Evolutionary conservation across 352 stramenopile genomes (phyloP).

Genomic region (Pythium insidiosum): DNA sequence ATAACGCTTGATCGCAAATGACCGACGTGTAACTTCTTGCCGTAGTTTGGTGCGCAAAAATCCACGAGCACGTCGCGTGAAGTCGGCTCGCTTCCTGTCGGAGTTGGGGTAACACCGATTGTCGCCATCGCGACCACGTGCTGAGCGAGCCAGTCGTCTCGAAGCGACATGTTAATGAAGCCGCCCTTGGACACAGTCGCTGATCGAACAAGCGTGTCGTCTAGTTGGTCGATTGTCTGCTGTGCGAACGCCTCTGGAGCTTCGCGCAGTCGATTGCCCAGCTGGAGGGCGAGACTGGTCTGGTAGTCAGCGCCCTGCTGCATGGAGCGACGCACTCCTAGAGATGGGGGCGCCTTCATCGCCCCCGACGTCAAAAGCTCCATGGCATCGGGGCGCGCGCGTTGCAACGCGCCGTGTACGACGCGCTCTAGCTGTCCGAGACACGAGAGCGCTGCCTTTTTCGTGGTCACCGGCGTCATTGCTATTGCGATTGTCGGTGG

Average conservation of each 20-base stretch:
- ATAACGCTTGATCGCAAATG: slow-evolving; percentile 76
- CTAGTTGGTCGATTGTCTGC: slow-evolving; percentile 6
- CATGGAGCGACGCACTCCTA: slow-evolving; percentile 60
- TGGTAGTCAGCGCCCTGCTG: slow-evolving; percentile 69
- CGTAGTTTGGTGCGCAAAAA: slow-evolving; percentile 77
- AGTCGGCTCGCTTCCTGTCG: slow-evolving; percentile 26
- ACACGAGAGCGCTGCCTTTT: slow-evolving; percentile 33
- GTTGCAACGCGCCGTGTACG: slow-evolving; percentile 29
- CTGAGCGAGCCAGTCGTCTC: slow-evolving; percentile 62
- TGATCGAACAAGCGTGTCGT: slow-evolving; percentile 17
- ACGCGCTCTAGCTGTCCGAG: slow-evolving; percentile 35
- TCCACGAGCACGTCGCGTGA: too few species aligned
- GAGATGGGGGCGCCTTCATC: slow-evolving; percentile 23
- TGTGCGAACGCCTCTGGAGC: slow-evolving; percentile 33
- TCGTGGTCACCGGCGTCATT: not conserved
- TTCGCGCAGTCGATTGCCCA: slow-evolving; percentile 33
- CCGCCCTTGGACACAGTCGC: slow-evolving; percentile 55
- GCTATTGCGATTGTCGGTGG: not conserved
- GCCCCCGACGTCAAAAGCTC: slow-evolving; percentile 12
- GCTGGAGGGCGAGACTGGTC: slow-evolving; percentile 51
- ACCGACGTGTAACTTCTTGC: slow-evolving; percentile 81
- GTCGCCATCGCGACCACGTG: slow-evolving; percentile 58
- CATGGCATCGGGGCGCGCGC: slow-evolving; percentile 20
- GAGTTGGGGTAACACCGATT: slow-evolving; percentile 24
- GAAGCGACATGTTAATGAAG: slow-evolving; percentile 72